Evolutionary conservation across 768 basidiomycete genomes (phyloP).

Genomic region (Naganishia friedmannii): DNA sequence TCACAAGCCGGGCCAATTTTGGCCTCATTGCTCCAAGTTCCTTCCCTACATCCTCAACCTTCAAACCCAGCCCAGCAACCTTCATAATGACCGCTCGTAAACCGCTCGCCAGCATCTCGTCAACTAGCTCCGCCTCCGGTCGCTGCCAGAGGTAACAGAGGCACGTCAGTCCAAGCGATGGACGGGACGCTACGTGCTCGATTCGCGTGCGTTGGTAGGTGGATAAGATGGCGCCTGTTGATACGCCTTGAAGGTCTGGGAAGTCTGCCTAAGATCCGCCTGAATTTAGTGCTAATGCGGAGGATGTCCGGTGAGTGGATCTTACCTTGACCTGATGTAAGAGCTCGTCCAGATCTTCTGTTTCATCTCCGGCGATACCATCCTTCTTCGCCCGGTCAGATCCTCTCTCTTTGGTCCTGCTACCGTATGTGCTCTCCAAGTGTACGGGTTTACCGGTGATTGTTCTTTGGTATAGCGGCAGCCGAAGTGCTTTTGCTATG

Average conservation of each 20-base stretch:
- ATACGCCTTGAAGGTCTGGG: slow-evolving; percentile 79
- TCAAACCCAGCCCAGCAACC: slow-evolving; percentile 88
- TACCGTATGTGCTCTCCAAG: slow-evolving; percentile 81
- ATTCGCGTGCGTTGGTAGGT: slow-evolving; percentile 96
- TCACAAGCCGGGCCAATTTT: slow-evolving; percentile 23
- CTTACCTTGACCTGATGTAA: slow-evolving; percentile 72
- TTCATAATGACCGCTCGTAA: slow-evolving; percentile 86
- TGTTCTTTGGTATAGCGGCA: slow-evolving; percentile 77
- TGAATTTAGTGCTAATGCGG: not conserved
- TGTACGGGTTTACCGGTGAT: slow-evolving; percentile 79
- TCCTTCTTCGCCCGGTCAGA: not conserved
- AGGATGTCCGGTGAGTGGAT: not conserved
- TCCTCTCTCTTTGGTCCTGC: slow-evolving; percentile 54
- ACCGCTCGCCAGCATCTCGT: slow-evolving; percentile 77
- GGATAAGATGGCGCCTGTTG: slow-evolving; percentile 93
- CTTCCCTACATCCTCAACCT: slow-evolving; percentile 71
- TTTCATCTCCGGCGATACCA: slow-evolving; percentile 80
- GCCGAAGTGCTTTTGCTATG: slow-evolving; percentile 76
- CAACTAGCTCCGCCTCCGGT: slow-evolving; percentile 76
- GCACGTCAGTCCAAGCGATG: slow-evolving; percentile 65
- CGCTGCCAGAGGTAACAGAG: slow-evolving; percentile 92
- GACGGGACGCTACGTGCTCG: slow-evolving; percentile 87
- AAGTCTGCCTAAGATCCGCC: slow-evolving; percentile 60
- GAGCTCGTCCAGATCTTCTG: slow-evolving; percentile 81
- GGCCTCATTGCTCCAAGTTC: slow-evolving; percentile 58